Evolutionary conservation across 345 rosid species (phyloP).

Genomic region (Melaleuca quinquenervia): DNA sequence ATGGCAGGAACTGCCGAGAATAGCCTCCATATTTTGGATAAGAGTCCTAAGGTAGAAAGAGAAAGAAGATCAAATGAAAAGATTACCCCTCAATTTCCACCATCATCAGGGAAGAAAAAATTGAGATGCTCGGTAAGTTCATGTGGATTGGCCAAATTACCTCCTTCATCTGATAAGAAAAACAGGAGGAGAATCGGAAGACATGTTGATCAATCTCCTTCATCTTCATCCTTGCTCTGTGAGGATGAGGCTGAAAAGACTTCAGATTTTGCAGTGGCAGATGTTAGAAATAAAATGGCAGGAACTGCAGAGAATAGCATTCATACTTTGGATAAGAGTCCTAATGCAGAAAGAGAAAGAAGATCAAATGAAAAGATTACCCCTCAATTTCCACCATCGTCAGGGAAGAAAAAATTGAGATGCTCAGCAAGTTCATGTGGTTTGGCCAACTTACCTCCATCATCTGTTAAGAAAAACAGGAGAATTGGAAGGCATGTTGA

Average conservation of each 20-base stretch:
- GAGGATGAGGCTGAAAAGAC: slow-evolving; percentile 25
- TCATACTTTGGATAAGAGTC: neutral
- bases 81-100: neutral
- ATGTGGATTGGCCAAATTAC: neutral
- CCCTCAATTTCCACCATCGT: neutral
- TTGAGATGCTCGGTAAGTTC: neutral
- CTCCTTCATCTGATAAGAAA: slow-evolving; percentile 1
- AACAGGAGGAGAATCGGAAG: neutral
- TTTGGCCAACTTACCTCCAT: neutral
- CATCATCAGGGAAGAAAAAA: neutral
- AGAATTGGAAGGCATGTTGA: neutral
- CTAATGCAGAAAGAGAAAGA: neutral
- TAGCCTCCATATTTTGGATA: neutral
- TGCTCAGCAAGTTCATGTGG: neutral
- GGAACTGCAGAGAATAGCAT: neutral
- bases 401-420: neutral
- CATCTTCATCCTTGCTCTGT: slow-evolving; percentile 2
- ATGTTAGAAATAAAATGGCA: neutral
- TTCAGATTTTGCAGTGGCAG: neutral
- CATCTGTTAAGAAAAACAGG: slow-evolving; percentile 2
- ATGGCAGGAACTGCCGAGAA: neutral
- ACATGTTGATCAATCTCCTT: neutral
- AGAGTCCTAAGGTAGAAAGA: neutral
- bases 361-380: slow-evolving; percentile 4
- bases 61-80: slow-evolving; percentile 6